Percentiles rank a stretch among this genome's conserved stretches.
Evolutionary conservation across 1,139 yeast genomes (phyloP).

Genomic region (Geotrichum klebahnii): DNA sequence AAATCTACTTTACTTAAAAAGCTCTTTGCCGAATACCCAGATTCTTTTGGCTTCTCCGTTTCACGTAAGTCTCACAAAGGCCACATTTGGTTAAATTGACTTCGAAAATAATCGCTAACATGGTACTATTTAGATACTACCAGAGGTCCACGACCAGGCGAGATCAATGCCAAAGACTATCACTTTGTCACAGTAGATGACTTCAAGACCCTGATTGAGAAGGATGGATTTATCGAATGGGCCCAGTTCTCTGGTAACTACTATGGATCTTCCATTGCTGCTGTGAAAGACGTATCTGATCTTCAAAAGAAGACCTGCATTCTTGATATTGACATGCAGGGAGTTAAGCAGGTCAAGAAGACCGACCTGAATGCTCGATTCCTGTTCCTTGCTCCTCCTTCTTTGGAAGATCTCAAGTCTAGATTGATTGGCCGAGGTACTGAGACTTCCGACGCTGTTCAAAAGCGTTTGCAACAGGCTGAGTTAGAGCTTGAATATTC

Average conservation of each 20-base stretch:
- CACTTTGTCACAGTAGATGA: constrained; percentile 75
- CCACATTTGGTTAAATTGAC: no score
- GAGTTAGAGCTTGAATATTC: constrained; percentile 83
- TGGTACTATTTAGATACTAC: constrained; percentile 63
- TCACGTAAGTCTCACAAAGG: constrained; percentile 45
- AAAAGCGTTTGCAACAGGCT: constrained; percentile 83
- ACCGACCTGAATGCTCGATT: constrained; percentile 79
- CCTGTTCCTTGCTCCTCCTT: constrained; percentile 89
- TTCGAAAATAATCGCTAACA: background rate
- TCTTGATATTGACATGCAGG: constrained; percentile 97
- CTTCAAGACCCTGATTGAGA: constrained; percentile 69
- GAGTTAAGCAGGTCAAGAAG: constrained; percentile 84
- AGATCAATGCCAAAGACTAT: constrained; percentile 82
- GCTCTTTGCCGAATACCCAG: constrained; percentile 85
- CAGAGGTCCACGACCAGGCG: constrained; percentile 87
- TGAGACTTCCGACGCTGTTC: constrained; percentile 78
- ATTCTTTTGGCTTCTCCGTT: constrained; percentile 85
- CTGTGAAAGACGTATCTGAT: constrained; percentile 70
- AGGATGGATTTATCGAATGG: constrained; percentile 86
- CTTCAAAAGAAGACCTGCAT: constrained; percentile 63
- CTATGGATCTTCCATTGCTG: constrained; percentile 86
- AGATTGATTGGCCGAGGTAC: constrained; percentile 90
- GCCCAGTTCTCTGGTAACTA: constrained; percentile 97
- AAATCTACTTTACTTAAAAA: constrained; percentile 89
- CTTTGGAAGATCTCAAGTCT: constrained; percentile 64